phyloP scores from a whole-genome alignment of 2,329 filamentous ascomycete genomes.

The Periglandula ipomoeae region DNA sequence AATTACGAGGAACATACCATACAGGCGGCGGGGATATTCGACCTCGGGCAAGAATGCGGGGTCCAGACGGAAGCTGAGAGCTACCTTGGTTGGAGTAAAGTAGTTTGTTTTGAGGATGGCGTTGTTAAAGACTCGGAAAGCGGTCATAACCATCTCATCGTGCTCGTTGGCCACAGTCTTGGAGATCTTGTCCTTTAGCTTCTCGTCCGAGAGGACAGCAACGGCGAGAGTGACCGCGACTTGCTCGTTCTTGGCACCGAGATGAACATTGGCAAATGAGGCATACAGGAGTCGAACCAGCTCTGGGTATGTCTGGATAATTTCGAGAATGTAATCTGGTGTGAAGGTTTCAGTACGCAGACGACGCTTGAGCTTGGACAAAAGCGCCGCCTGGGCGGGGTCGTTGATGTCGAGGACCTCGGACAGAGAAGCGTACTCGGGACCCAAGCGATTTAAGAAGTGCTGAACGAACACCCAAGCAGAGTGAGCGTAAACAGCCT shows the following conservation, averaged over 20 bases:
- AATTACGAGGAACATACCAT: conserved; percentile 98
- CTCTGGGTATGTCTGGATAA: conserved; percentile 82
- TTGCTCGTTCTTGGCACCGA: conserved; percentile 42
- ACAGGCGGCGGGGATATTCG: conserved; percentile 89
- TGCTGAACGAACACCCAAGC: conserved; percentile 97
- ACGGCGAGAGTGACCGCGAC: conserved; percentile 47
- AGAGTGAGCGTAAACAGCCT: conserved; percentile 94
- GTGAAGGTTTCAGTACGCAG: conserved; percentile 96
- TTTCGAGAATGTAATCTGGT: conserved; percentile 94
- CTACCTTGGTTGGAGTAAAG: conserved; percentile 94
- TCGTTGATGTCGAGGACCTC: conserved; percentile 74
- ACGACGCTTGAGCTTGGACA: conserved; percentile 91
- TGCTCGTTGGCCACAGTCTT: conserved; percentile 85
- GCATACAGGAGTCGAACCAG: conserved; percentile 84
- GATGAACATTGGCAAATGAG: conserved; percentile 83
- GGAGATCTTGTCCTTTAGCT: conserved; percentile 67
- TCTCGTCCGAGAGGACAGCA: conserved; percentile 65
- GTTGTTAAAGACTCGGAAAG: conserved; percentile 92
- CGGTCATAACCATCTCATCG: conserved; percentile 95
- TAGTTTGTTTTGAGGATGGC: conserved; percentile 96
- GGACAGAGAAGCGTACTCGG: conserved; percentile 82
- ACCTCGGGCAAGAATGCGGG: conserved; percentile 79
- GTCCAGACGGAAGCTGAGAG: conserved; percentile 89
- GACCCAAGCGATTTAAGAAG: conserved; percentile 89
- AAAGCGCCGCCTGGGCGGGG: conserved; percentile 74